Conservation (phyloP, 2,329 filamentous ascomycete genomes). For the Aspergillus ochraceoroseus region DNA sequence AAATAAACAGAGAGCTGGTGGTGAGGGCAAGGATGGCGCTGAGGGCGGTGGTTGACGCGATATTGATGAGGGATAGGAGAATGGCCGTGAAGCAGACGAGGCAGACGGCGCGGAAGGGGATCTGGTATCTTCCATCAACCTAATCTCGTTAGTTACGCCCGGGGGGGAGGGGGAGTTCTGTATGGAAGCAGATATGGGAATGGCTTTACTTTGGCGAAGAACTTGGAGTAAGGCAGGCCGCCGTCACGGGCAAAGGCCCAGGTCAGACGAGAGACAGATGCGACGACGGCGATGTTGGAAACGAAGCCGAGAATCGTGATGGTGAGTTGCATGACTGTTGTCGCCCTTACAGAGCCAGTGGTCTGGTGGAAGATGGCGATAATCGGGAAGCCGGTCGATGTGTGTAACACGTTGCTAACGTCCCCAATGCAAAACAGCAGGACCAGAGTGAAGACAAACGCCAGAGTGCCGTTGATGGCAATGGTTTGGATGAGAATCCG, state of each 20-base stretch:
- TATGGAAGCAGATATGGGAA: no score
- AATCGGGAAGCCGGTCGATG: slow-evolving; percentile 45
- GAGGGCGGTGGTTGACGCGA: slow-evolving; percentile 48
- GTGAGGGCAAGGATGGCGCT: slow-evolving; percentile 50
- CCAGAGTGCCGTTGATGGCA: slow-evolving; percentile 44
- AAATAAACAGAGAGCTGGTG: slow-evolving; percentile 46
- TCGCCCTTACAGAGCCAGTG: slow-evolving; percentile 40
- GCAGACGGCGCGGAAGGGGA: slow-evolving; percentile 39
- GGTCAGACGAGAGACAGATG: slow-evolving; percentile 38
- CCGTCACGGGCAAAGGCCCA: slow-evolving; percentile 45
- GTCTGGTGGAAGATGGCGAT: slow-evolving; percentile 49
- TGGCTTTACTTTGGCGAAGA: slow-evolving; percentile 16
- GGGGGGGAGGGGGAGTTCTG: no score
- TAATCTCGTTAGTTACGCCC: no score
- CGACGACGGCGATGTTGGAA: slow-evolving; percentile 27
- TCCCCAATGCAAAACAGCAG: slow-evolving; percentile 43
- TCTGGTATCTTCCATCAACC: slow-evolving; percentile 32
- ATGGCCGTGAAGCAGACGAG: slow-evolving; percentile 25
- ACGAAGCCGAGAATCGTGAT: slow-evolving; percentile 22
- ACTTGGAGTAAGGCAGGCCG: slow-evolving; percentile 38
- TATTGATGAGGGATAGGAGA: slow-evolving; percentile 44
- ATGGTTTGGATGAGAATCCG: slow-evolving; percentile 45
- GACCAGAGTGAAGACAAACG: slow-evolving; percentile 42
- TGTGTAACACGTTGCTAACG: slow-evolving; percentile 34
- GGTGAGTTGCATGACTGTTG: slow-evolving; percentile 41